Base-by-base conservation (phyloP, 805 yeast genomes). In the Yarrowia divulgata region DNA sequence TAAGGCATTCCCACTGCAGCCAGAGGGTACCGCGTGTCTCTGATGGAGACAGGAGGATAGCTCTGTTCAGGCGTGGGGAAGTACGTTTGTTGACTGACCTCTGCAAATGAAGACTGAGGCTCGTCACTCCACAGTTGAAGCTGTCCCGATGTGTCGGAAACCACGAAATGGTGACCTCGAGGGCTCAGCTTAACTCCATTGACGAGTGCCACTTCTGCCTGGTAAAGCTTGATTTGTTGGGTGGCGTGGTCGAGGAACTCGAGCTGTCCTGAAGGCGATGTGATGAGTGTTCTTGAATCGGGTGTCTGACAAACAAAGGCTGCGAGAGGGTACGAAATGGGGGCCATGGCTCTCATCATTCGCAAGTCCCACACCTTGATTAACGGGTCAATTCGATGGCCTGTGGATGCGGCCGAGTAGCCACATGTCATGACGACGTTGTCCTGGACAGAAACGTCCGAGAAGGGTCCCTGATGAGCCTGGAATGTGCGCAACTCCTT, bases 311-410 rank as follows among this genome's bases (percentile, higher is more conserved):
- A 84, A 1, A 90, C 95, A 75, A 85, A 90, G 10, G 90, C 84
- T 0, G 98, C 97, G 13, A 93, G 89, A 0, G 95, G 93, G 74
- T 93, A 92, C 4, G 97, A 87, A 8, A 94, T 82, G 3, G 98
- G 97, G 0, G 96, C 82, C 69, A 88, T 78, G 1, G 93, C 84
- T 67, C 85, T 84, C 85, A 90, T 81, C 69, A 87, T 85, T 71
- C 96, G 84, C 39, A 91, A 77, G 77, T 95, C 98, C 77, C 87
- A 92, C 23, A 92, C 87, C 72, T 88, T 88, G 23, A 94, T 93
- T 71, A 94, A 83, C 0, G 97, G 94, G 75, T 95, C 98, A 9
- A 87, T 82, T 19, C 84, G 78, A 69, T 8, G 81, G 60, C 88
- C 87, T 64, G 87, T 85, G 60, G 92, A 85, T 32, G 87, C 79